phyloP scores from a whole-genome alignment of 768 basidiomycete genomes.

The Clavulina sp. region DNA sequence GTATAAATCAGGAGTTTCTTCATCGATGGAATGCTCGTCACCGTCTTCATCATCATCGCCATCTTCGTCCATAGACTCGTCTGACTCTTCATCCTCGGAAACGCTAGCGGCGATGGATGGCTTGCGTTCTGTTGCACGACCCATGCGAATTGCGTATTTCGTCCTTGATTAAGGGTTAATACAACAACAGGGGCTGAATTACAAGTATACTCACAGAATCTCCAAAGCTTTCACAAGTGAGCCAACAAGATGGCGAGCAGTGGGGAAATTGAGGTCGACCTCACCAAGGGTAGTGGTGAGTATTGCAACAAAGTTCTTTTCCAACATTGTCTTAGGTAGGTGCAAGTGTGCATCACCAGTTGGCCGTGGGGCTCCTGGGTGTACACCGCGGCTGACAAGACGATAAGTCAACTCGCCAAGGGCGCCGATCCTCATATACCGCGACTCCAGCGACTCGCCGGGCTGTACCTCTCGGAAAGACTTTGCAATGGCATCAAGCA shows the following conservation, averaged over 20 bases:
- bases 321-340: slow-evolving; percentile 93
- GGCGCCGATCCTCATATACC: slow-evolving; percentile 79
- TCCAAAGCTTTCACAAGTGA: slow-evolving; percentile 81
- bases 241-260: slow-evolving; percentile 70
- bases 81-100: slow-evolving; percentile 26
- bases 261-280: slow-evolving; percentile 89
- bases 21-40: slow-evolving; percentile 30
- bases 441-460: slow-evolving; percentile 36
- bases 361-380: slow-evolving; percentile 22
- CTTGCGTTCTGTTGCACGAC: slow-evolving; percentile 47
- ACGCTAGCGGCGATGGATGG: slow-evolving; percentile 27
- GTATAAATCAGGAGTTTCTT: slow-evolving; percentile 85
- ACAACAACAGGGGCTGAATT: slow-evolving; percentile 4
- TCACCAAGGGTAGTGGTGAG: slow-evolving; percentile 80
- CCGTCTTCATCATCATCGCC: slow-evolving; percentile 15
- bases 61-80: slow-evolving; percentile 30
- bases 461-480: slow-evolving; percentile 67
- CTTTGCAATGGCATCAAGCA: slow-evolving; percentile 75
- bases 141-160: slow-evolving; percentile 98
- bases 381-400: slow-evolving; percentile 37
- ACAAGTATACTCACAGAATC: slow-evolving; percentile 43
- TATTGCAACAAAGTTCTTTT: slow-evolving; percentile 86
- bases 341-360: slow-evolving; percentile 70
- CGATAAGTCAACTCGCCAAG: slow-evolving; percentile 77
- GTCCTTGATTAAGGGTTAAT: slow-evolving; percentile 33